Evolutionary conservation across 805 yeast species (phyloP), one percentile per base, ranked within the genome.

Genomic region (Hyphopichia homilentoma): DNA sequence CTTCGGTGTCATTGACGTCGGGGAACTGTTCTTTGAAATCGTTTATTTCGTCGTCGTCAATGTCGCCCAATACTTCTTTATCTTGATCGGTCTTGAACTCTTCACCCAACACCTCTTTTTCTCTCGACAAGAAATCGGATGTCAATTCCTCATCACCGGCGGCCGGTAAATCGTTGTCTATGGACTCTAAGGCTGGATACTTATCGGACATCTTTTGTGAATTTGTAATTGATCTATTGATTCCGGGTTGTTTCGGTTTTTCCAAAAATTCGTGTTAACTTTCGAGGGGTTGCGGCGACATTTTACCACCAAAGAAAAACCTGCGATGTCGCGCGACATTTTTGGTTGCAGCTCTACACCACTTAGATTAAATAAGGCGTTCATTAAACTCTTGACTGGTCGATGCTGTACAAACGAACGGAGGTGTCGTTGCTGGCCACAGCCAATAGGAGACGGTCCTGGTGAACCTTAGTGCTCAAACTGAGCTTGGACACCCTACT

Each of bases 31-130:
- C 73, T 43, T 79, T 75, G 55, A 81, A 81, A 24, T 79, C 81
- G 39, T 70, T 71, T 38, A 78, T 70, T 29, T 68, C 73, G 21
- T 58, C 68, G 16, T 59, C 69, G 36, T 54, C 70, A 25, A 54
- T 57, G 16, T 46, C 69, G 4, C 60, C 64, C 35, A 73, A 58
- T 11, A 66, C 51, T 11, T 71, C 77, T 5, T 59, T 59, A 44
- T 81, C 88, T 33, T 73, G 73, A 24, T 73, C 85, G 6, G 85
- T 78, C 39, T 74, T 68, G 61, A 82, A 82, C 54, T 81, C 85
- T 44, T 79, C 83, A 8, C 89, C 89, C 11, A 81, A 52, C 9
- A 77, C 59, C 43, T 79, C 83, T 48, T 74, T 74, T 54, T 82
- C 89, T 56, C 89, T 73, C 19, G 80, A 61, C 31, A 82, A 63